Evolutionary conservation across 768 basidiomycete genomes (phyloP).

Genomic region (Leccinellum rugosiceps): DNA sequence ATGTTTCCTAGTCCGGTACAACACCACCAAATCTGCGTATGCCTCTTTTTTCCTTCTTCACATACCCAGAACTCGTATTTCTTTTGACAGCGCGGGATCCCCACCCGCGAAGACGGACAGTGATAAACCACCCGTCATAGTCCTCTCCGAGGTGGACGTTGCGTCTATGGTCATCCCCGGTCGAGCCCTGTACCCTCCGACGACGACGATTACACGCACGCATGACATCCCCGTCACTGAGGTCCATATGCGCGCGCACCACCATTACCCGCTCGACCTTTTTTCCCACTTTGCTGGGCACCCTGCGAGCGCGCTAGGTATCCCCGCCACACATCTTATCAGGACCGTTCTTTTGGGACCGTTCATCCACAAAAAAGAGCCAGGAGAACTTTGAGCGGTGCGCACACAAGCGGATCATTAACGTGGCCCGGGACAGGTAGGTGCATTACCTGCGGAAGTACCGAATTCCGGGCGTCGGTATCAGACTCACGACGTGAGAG

Average conservation of each 20-base stretch:
- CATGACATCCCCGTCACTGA: slow-evolving; percentile 75
- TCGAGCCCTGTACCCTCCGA: slow-evolving; percentile 52
- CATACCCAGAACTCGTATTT: too few relatives aligned
- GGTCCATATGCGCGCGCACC: slow-evolving; percentile 81
- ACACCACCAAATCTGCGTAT: not conserved
- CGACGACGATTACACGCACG: slow-evolving; percentile 53
- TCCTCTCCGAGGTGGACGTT: slow-evolving; percentile 37
- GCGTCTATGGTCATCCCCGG: slow-evolving; percentile 62
- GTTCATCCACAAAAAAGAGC: slow-evolving; percentile 88
- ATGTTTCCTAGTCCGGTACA: too few relatives aligned
- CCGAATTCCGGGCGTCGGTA: slow-evolving; percentile 81
- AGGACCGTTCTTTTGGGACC: slow-evolving; percentile 87
- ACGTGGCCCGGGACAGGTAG: slow-evolving; percentile 80
- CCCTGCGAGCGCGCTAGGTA: slow-evolving; percentile 79
- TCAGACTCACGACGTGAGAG: slow-evolving; percentile 79
- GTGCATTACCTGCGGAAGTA: slow-evolving; percentile 73
- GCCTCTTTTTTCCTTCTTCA: too few relatives aligned
- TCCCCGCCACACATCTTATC: slow-evolving; percentile 66
- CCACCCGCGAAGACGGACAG: not conserved
- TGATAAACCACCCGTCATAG: slow-evolving; percentile 1
- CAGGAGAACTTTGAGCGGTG: slow-evolving; percentile 94
- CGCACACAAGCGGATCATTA: slow-evolving; percentile 81
- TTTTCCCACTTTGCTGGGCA: slow-evolving; percentile 84
- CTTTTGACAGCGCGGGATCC: slow-evolving; percentile 2
- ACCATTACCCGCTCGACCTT: slow-evolving; percentile 62